Percentiles rank a stretch among this genome's conserved stretches.
phyloP scores from a whole-genome alignment of 225 moss, liverwort and hornwort genomes.

The Climacium dendroides region DNA sequence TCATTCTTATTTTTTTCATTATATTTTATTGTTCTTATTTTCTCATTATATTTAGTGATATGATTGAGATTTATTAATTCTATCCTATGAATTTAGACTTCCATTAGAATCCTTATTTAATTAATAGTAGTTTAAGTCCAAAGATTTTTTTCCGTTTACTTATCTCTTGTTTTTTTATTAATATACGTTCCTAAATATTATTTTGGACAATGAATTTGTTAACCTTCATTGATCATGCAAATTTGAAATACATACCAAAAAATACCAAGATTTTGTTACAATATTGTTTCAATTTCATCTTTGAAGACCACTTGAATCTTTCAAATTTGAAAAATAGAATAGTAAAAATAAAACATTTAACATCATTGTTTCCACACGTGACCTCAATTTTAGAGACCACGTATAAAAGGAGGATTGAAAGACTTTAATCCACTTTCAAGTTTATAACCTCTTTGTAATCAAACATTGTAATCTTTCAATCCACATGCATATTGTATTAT shows the following conservation, averaged over 20 bases:
- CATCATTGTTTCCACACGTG: no score
- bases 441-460: background rate
- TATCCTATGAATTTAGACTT: background rate
- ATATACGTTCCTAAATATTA: accelerated
- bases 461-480: background rate
- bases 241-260: background rate
- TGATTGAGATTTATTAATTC: background rate
- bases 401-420: background rate
- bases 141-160: accelerated
- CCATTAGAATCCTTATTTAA: accelerated
- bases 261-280: background rate
- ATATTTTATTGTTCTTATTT: background rate
- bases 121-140: background rate
- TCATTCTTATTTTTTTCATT: background rate
- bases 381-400: no score
- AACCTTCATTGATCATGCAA: accelerated
- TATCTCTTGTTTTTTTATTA: background rate
- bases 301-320: background rate
- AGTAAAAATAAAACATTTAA: background rate
- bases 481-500: no score
- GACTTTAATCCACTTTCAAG: background rate
- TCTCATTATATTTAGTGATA: background rate
- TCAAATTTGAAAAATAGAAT: background rate
- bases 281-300: background rate
- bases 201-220: background rate